Conservation (phyloP, 2,329 filamentous ascomycete species). For the Cladorrhinum sp. region DNA sequence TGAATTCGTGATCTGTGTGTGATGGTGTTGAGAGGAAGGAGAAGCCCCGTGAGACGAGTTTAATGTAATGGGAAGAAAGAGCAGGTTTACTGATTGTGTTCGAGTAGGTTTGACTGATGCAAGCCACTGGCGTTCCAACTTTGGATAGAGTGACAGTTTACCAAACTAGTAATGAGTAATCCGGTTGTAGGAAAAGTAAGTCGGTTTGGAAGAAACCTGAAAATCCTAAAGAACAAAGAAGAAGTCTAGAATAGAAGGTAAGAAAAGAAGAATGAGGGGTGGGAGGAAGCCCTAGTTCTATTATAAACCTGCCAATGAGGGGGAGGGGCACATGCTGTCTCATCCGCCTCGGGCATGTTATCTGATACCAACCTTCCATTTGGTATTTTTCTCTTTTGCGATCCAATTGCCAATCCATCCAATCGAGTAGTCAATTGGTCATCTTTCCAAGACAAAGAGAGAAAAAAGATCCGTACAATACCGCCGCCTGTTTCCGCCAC, state of each 20-base stretch:
- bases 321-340: not conserved
- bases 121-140: not conserved
- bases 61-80: not conserved
- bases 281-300: conserved; percentile 1
- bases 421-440: too few species aligned
- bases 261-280: conserved; percentile 18
- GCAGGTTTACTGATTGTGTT: not conserved
- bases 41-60: not conserved
- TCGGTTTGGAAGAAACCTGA: not conserved
- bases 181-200: not conserved
- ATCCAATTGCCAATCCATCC: not conserved
- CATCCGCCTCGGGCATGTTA: not conserved
- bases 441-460: not conserved
- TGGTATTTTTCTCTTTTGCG: too few species aligned
- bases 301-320: not conserved
- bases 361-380: not conserved
- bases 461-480: not conserved
- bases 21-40: not conserved
- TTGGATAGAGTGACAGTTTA: not conserved
- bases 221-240: conserved; percentile 5
- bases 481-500: conserved; percentile 9
- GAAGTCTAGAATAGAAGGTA: too few species aligned
- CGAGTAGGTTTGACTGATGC: not conserved
- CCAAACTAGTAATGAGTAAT: not conserved
- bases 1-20: not conserved